Evolutionary conservation across 208 protist species (phyloP), one percentile per base, ranked within the genome.

Genomic region (Leishmania martiniquensis): DNA sequence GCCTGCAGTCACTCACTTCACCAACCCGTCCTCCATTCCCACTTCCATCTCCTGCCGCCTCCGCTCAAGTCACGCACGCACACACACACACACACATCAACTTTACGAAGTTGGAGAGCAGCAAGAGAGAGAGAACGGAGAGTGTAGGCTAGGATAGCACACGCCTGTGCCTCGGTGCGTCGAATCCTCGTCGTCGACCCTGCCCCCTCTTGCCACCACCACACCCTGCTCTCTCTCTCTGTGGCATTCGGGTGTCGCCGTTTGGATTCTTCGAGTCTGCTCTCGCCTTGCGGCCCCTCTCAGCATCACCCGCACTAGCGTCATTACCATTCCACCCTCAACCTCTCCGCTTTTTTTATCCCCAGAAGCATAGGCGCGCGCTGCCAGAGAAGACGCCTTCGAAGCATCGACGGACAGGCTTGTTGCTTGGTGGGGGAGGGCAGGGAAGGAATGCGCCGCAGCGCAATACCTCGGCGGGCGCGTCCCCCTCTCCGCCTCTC

Each of bases 401-500:
- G 37, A 62, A 37, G 2, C 2, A 9, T 62, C n/a, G 15, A n/a
- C 22, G 6, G 5, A 59, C 54, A 29, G 13, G 9, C 52, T 57
- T 25, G 4, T 15, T 5, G 29, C 22, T 20, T 1, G 52, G 52
- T 29, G 52, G 52, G 32, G 20, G 59, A 25, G 32, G 9, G 37
- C 20, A 12, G 34, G 63, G 5, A 68, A 39, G 6, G 63, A 9
- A 72, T 72, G 67, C 67, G 68, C 25, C 44, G 49, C 68, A 59
- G 68, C 49, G 68, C 47, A 4, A 12, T 57, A 37, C 47, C 57
- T 42, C 47, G 47, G 22, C 32, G 57, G n/a, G 68, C 49, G 47
- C 68, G 32, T 39, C 68, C 68, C 29, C 44, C 29, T 10, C 68
- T 72, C 29, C 65, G 22, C 37, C 65, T 69, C 65, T 44, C 65